A percentile compares a stretch with the other conserved stretches of the same genome.
These are phyloP conservation scores for Saccharomycopsis oosterbeekiorum DNA, from an alignment of 805 yeast species.

Conservation along the genomic window DNA sequence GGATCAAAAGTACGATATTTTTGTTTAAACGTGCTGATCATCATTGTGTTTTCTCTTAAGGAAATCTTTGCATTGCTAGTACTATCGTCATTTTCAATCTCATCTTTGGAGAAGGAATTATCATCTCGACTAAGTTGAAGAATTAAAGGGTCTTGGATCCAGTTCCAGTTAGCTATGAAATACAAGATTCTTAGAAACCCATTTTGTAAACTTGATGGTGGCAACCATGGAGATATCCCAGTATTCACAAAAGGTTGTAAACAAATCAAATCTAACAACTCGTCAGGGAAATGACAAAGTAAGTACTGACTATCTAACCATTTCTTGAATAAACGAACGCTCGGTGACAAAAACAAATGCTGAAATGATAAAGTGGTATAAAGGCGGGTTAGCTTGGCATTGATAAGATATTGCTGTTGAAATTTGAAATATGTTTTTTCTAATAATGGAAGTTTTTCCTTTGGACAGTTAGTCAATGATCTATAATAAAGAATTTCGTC, in stretches of 20 bases:
- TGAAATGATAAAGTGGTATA: slow-evolving; percentile 61
- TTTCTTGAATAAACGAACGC: slow-evolving; percentile 74
- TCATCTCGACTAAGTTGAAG: slow-evolving; percentile 41
- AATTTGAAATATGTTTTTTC: slow-evolving; percentile 58
- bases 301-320: slow-evolving; percentile 86
- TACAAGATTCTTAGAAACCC: slow-evolving; percentile 72
- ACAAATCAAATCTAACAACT: slow-evolving; percentile 72
- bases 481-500: slow-evolving; percentile 68
- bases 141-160: slow-evolving; percentile 82
- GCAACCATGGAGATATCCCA: slow-evolving; percentile 53
- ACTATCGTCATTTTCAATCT: slow-evolving; percentile 13
- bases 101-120: slow-evolving; percentile 34
- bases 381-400: slow-evolving; percentile 74
- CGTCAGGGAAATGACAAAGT: slow-evolving; percentile 62
- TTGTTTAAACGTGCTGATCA: slow-evolving; percentile 32
- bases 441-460: slow-evolving; percentile 46
- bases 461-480: slow-evolving; percentile 57
- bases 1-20: slow-evolving; percentile 72
- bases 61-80: slow-evolving; percentile 13
- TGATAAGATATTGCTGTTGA: slow-evolving; percentile 51
- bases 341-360: slow-evolving; percentile 64
- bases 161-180: slow-evolving; percentile 79
- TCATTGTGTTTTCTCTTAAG: slow-evolving; percentile 14
- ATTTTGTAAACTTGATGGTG: slow-evolving; percentile 68
- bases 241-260: slow-evolving; percentile 79